phyloP scores from a whole-genome alignment of 1,284 basidiomycete genomes.

The Coniophora puteana region DNA sequence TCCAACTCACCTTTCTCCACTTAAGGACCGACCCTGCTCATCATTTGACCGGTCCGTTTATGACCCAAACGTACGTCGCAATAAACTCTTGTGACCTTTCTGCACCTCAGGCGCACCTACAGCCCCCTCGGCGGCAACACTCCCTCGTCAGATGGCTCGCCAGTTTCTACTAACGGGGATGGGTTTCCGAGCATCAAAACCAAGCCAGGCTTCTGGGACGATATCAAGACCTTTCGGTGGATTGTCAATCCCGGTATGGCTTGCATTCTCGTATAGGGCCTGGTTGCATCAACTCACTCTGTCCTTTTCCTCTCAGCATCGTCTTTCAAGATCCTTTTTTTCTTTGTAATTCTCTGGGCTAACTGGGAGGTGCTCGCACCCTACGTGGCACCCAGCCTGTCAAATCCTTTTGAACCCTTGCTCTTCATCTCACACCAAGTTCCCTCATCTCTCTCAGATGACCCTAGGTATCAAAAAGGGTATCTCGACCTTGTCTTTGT shows the following conservation, averaged over 20 bases:
- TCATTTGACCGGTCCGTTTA: constrained; percentile 57
- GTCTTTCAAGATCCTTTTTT: constrained; percentile 68
- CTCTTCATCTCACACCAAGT: constrained; percentile 76
- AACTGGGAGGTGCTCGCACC: constrained; percentile 67
- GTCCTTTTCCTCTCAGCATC: constrained; percentile 40
- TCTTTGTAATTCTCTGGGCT: constrained; percentile 69
- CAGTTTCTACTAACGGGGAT: constrained; percentile 5
- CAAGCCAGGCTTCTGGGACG: constrained; percentile 27
- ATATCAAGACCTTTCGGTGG: constrained; percentile 60
- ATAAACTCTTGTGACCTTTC: constrained; percentile 1
- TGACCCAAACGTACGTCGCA: constrained; percentile 54
- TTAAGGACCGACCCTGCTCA: constrained; percentile 49
- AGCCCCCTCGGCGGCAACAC: constrained; percentile 41
- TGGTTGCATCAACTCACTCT: background rate
- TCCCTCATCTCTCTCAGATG: constrained; percentile 47
- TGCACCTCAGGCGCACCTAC: background rate
- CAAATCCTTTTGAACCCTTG: constrained; percentile 77
- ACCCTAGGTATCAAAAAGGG: constrained; percentile 74
- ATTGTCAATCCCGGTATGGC: constrained; percentile 68
- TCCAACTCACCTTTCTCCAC: constrained; percentile 2
- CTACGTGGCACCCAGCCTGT: constrained; percentile 41
- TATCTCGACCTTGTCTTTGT: constrained; percentile 82
- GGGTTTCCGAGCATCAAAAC: constrained; percentile 17
- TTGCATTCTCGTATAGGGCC: background rate
- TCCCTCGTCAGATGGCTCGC: constrained; percentile 25